Conservation (phyloP, 139 green algal species). For the Chlamydomonas sp. region DNA sequence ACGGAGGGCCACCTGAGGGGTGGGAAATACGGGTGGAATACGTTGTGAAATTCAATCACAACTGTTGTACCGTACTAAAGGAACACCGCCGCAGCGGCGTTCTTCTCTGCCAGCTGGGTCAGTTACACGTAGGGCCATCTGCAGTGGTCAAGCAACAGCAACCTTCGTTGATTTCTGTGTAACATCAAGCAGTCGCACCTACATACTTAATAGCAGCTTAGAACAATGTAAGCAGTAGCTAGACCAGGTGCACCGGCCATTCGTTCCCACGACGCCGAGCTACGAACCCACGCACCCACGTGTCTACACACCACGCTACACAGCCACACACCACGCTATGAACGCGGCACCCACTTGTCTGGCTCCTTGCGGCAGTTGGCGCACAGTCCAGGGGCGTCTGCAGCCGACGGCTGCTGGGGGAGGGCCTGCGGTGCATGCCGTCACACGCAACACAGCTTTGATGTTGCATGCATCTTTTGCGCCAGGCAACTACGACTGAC, state of each 20-base stretch:
- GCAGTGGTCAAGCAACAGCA: no score
- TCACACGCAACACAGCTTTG: background rate
- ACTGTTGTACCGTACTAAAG: no score
- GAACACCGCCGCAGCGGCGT: no score
- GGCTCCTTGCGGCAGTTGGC: constrained; percentile 36
- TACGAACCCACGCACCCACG: background rate
- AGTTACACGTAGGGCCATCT: no score
- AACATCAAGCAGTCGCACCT: no score
- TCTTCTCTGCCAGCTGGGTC: no score
- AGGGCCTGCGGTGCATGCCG: background rate
- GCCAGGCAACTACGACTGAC: background rate
- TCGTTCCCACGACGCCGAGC: no score
- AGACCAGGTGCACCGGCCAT: no score
- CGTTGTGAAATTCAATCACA: no score
- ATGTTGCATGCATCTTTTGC: background rate
- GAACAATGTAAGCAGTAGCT: no score
- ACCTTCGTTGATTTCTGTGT: no score
- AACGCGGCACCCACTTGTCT: constrained; percentile 2
- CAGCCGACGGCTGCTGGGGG: background rate
- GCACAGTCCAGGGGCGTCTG: constrained; percentile 56
- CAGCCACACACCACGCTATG: background rate
- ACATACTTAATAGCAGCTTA: no score
- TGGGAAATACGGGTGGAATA: background rate
- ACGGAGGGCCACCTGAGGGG: background rate
- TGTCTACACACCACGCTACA: background rate